Evolutionary conservation across 768 basidiomycete genomes (phyloP).

Genomic region (Podaxis sp.): DNA sequence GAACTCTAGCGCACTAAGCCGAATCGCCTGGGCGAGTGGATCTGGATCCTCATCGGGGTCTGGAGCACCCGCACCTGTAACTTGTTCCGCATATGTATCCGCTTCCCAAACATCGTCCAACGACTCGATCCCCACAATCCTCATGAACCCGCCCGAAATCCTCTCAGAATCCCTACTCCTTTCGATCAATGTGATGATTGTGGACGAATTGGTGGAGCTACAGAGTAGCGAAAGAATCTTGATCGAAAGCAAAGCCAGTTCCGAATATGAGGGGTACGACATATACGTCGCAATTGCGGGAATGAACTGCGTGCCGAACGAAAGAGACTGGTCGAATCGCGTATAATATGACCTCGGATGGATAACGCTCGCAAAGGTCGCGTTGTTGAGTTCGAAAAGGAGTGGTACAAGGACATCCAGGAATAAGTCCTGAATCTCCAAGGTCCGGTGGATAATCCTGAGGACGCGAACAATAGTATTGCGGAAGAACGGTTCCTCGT

Average conservation of each 20-base stretch:
- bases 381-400: constrained; percentile 62
- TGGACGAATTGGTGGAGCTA: constrained; percentile 62
- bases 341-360: constrained; percentile 70
- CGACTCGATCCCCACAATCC: constrained; percentile 60
- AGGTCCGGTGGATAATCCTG: constrained; percentile 73
- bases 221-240: constrained; percentile 74
- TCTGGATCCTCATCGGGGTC: constrained; percentile 45
- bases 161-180: constrained; percentile 82
- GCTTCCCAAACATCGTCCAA: constrained; percentile 57
- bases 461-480: constrained; percentile 78
- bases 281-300: constrained; percentile 84
- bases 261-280: constrained; percentile 64
- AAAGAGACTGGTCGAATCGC: constrained; percentile 70
- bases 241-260: constrained; percentile 73
- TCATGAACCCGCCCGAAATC: constrained; percentile 77
- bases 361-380: constrained; percentile 49
- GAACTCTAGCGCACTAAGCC: constrained; percentile 77
- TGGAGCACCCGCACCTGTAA: constrained; percentile 74
- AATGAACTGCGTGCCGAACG: constrained; percentile 67
- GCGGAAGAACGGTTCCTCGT: constrained; percentile 69
- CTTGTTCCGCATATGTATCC: constrained; percentile 58
- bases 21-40: constrained; percentile 62
- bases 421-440: constrained; percentile 88
- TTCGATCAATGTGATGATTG: constrained; percentile 75
- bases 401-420: constrained; percentile 83